phyloP scores from a whole-genome alignment of 768 basidiomycete genomes.

The Piloderma croceum region DNA sequence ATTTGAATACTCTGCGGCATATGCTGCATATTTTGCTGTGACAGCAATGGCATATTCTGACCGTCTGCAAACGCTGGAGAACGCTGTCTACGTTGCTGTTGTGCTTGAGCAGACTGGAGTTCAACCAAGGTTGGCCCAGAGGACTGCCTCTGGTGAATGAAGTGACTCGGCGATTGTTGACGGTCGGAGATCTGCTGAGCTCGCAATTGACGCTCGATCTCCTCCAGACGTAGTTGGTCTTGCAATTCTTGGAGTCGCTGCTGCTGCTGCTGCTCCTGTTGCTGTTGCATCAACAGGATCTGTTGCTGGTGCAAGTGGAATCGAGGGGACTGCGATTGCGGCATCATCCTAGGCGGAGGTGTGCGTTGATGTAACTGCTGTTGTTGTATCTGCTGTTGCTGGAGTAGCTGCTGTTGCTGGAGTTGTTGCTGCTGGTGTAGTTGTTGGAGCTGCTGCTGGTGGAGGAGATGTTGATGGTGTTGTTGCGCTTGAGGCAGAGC shows the following conservation, averaged over 20 bases:
- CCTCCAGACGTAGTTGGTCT: conserved; percentile 60
- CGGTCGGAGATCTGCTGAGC: conserved; percentile 47
- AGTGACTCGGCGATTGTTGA: conserved; percentile 36
- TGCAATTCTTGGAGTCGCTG: conserved; percentile 54
- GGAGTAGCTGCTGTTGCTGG: conserved; percentile 28
- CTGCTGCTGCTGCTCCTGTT: conserved; percentile 57
- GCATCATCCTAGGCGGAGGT: conserved; percentile 70
- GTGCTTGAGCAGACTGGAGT: conserved; percentile 38
- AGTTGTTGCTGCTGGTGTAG: conserved; percentile 33
- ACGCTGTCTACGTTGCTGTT: conserved; percentile 48
- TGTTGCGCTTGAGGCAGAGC: conserved; percentile 29
- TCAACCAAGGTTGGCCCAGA: conserved; percentile 45
- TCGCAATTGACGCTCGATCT: conserved; percentile 58
- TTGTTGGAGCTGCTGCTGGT: conserved; percentile 31
- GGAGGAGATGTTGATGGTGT: conserved; percentile 29
- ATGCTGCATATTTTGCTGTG: conserved; percentile 51
- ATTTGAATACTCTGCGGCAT: conserved; percentile 62
- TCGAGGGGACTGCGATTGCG: conserved; percentile 71
- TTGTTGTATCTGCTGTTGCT: conserved; percentile 12
- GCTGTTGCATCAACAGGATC: conserved; percentile 60
- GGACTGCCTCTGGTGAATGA: conserved; percentile 37
- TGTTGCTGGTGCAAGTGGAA: conserved; percentile 75
- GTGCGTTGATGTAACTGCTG: conserved; percentile 46
- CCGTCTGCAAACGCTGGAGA: conserved; percentile 33
- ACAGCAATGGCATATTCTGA: conserved; percentile 30